Evolutionary conservation across 768 basidiomycete genomes (phyloP).

Genomic region (Infundibulicybe gibba): DNA sequence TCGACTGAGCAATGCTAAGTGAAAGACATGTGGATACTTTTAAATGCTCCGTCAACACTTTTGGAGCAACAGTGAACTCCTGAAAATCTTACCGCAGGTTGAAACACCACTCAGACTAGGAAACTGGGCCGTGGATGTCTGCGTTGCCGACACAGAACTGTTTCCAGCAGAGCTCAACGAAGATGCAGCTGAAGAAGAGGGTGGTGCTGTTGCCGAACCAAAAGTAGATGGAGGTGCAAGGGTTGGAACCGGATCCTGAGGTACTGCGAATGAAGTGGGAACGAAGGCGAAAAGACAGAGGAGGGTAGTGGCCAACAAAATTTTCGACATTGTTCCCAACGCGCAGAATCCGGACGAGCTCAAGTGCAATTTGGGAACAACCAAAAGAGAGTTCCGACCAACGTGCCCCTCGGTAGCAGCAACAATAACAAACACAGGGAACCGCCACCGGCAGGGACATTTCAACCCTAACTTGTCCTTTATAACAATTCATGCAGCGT

Average conservation of each 20-base stretch:
- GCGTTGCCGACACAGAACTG: slow-evolving; percentile 14
- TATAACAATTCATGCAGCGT: no score
- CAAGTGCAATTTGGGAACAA: no score
- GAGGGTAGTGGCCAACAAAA: no score
- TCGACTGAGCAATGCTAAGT: slow-evolving; percentile 29
- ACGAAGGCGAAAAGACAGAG: no score
- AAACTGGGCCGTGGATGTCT: slow-evolving; percentile 30
- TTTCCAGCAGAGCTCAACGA: slow-evolving; percentile 9
- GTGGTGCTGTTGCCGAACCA: slow-evolving; percentile 1
- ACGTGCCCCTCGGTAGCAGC: no score
- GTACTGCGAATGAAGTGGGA: no score
- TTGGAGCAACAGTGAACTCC: not conserved
- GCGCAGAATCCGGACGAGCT: no score
- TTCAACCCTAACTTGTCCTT: no score
- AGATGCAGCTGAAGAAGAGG: not conserved
- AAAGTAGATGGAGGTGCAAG: slow-evolving; percentile 15
- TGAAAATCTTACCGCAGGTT: slow-evolving; percentile 29
- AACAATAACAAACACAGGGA: no score
- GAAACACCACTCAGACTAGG: slow-evolving; percentile 34
- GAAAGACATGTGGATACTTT: slow-evolving; percentile 44
- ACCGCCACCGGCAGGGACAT: no score
- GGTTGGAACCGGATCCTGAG: slow-evolving; percentile 1
- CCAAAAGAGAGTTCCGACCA: no score
- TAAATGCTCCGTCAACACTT: not conserved
- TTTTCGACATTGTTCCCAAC: no score